These are phyloP conservation scores for Phytophthora sp. DNA, from an alignment of 352 stramenopile species.

Conservation along the genomic window DNA sequence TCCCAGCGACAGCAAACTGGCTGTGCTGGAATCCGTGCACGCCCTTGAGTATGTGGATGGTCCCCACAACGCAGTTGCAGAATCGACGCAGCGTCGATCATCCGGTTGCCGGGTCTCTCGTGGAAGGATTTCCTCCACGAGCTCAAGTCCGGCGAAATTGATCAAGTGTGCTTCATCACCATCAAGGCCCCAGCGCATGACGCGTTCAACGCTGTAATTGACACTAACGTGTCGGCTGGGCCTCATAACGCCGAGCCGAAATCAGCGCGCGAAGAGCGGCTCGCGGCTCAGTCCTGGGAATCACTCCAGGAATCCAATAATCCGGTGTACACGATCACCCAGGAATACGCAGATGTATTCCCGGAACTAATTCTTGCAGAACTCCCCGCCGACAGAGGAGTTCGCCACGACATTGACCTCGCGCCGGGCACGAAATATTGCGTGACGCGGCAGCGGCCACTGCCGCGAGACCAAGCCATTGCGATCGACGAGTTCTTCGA, in stretches of 20 bases:
- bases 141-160: constrained; percentile 12
- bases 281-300: constrained; percentile 16
- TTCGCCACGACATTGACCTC: constrained; percentile 4
- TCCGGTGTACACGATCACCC: not conserved
- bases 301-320: not conserved
- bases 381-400: not conserved
- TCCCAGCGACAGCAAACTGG: not conserved
- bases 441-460: constrained; percentile 1
- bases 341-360: constrained; percentile 1
- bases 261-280: constrained; percentile 12
- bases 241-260: not conserved
- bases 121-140: constrained; percentile 27
- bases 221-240: not conserved
- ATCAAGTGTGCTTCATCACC: constrained; percentile 20
- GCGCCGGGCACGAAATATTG: constrained; percentile 17
- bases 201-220: not conserved
- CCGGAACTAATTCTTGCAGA: constrained; percentile 5
- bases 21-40: not conserved
- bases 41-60: not conserved
- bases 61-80: no score
- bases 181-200: not conserved
- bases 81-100: not conserved
- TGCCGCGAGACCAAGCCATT: not conserved
- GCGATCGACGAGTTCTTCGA: constrained; percentile 16
- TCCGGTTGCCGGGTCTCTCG: constrained; percentile 1